Base-by-base conservation (phyloP, 352 stramenopile species). In the Phytophthora sojae region DNA sequence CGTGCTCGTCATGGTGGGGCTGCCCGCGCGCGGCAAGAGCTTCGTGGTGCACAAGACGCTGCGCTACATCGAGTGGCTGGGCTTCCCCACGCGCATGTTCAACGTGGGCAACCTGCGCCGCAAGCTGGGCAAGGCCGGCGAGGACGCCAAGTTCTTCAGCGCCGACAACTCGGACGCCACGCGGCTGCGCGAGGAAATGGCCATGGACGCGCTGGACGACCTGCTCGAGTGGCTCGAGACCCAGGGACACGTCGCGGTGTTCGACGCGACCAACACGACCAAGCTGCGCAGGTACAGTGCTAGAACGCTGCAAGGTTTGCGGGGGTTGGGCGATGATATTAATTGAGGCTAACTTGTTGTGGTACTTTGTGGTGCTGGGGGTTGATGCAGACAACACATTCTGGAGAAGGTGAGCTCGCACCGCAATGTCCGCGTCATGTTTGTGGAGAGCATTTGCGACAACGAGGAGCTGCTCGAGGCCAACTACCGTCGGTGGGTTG, bases 201-300 rank as follows among this genome's bases (percentile, higher is more conserved):
- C 96, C 9, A 93, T 94, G 77, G 76, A 83, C 54, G 85, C 94
- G 30, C 73, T 97, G 17, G 82, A 95, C 29, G 90, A 98, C 26
- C 90, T 98, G 67, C 80, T 98, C 23, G 78, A 93, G 35, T 99
- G 94, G 94, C 75, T 98, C 7, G 91, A 98, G 52, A 79, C 76
- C 7, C 82, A 97, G 39, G 89, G 92, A 67, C 88, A 98, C 69
- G 92, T 98, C 51, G 96, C 86, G 1, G 94, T 99, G 62, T 98
- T 98, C 71, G 96, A 99, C 77, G 96, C 96, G 6, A 99, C 96
- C 39, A 99, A 99, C 77, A 98, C 94, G 8, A 99, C 96, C 21
- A 93, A 94, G 59, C 59, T 83, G 57, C 79, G 86, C 35, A 77
- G 86, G 81, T 79, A 77, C 39, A 29, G 21, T 21, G 21, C 21